Conservation (phyloP, 2,329 filamentous ascomycete species). For the Fusarium acutatum region DNA sequence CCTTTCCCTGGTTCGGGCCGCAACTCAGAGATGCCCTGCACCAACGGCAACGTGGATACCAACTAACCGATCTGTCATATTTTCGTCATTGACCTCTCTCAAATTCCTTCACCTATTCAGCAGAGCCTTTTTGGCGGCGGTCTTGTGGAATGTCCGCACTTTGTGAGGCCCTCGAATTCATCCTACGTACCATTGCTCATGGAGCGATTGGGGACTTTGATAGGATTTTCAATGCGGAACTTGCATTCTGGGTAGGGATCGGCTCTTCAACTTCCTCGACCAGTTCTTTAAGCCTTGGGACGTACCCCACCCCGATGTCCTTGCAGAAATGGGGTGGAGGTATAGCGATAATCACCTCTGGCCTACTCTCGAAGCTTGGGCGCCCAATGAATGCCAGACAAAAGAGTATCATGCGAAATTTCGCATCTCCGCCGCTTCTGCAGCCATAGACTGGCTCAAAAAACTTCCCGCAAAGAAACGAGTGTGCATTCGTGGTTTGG, state of each 20-base stretch:
- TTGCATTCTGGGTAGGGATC: neutral
- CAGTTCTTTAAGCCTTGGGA: neutral
- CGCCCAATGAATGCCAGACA: fast-evolving
- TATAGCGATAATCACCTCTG: neutral
- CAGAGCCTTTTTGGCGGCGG: fast-evolving
- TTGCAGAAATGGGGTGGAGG: neutral
- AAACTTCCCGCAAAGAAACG: neutral
- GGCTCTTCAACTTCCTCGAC: fast-evolving
- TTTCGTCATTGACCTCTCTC: fast-evolving
- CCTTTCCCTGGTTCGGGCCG: neutral
- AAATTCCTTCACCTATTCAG: fast-evolving
- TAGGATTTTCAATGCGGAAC: fast-evolving
- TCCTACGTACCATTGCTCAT: neutral
- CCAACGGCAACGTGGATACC: fast-evolving
- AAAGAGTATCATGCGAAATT: neutral
- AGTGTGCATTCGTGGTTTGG: neutral
- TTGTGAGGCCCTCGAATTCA: neutral
- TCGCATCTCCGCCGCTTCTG: neutral
- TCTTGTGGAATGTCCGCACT: neutral
- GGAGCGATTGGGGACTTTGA: fast-evolving
- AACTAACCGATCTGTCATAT: fast-evolving
- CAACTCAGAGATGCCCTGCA: neutral
- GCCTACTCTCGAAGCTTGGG: fast-evolving
- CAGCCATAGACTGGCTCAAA: neutral
- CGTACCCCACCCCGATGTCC: neutral